These are phyloP conservation scores for Beauveria scarabaeidicola DNA, from an alignment of 2,329 filamentous ascomycete species.

Conservation along the genomic window DNA sequence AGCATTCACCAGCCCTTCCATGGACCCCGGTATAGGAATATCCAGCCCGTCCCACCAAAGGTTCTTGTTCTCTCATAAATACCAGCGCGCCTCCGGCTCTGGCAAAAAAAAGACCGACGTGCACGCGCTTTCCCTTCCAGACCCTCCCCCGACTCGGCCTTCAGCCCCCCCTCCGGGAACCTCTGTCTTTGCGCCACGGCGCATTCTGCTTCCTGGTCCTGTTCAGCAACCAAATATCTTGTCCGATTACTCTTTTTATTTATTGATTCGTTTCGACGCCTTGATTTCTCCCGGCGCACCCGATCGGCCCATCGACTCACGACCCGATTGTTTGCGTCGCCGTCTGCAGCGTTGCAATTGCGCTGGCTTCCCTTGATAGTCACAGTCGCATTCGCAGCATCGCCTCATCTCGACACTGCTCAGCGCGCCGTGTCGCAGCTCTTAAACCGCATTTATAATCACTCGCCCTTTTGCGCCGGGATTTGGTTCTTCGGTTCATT, in stretches of 20 bases:
- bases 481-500: not conserved
- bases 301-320: not conserved
- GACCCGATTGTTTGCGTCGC: not conserved
- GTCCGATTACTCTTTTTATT: not conserved
- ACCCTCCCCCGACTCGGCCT: slow-evolving; percentile 21
- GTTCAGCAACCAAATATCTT: not conserved
- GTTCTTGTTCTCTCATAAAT: slow-evolving; percentile 36
- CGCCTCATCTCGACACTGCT: not conserved
- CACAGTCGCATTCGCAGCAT: not conserved
- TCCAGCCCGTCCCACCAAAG: slow-evolving; percentile 26
- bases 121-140: slow-evolving; percentile 38
- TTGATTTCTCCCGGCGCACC: slow-evolving; percentile 10
- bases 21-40: slow-evolving; percentile 31
- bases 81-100: slow-evolving; percentile 35
- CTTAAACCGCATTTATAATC: not conserved
- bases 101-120: slow-evolving; percentile 35
- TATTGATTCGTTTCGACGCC: not conserved
- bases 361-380: not conserved
- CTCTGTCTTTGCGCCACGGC: slow-evolving; percentile 6
- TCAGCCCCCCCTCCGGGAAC: slow-evolving; percentile 5
- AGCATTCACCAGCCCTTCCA: slow-evolving; percentile 18
- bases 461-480: not conserved
- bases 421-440: not conserved
- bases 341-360: not conserved
- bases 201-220: slow-evolving; percentile 2